Evolutionary conservation across 495 filamentous ascomycete species (phyloP), one percentile per base, ranked within the genome.

Genomic region (Pseudotulostoma volvatum): DNA sequence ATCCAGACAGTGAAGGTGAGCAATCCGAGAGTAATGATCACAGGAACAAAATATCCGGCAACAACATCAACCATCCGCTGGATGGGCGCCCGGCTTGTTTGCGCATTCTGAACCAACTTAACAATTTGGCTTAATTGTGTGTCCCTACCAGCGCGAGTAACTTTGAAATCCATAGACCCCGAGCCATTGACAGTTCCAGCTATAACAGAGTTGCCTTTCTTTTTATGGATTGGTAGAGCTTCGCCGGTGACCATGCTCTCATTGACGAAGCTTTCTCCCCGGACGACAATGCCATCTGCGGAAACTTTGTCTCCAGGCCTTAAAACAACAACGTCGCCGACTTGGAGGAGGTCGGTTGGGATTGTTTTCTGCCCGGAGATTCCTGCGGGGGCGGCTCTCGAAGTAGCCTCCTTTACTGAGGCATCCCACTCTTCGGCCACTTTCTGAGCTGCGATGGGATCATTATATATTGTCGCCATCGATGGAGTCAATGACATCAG

Each of bases 231-330:
- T 0, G 88, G 86, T 63, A 93, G 80, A 2, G 88, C 79, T 61
- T 99, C 90, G 38, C 90, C 90, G 9, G 92, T 99, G 31, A 99
- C 86, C 92, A 96, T 96, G 51, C 84, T 93, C 55, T 99, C 90
- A 48, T 99, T 85, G 31, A 96, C 74, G 51, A 88, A 94, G 17
- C 82, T 87, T 58, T 95, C 84, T 7, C 90, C 90, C 18, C 77
- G 68, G 33, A 85, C 82, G 34, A 99, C 74, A 23, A 73, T 68
- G 15, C 90, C 90, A 55, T 99, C 90, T 0, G 88, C 92, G 2
- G 90, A 87, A 35, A 99, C 84, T 55, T 95, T 96, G 56, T 96
- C 92, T 38, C 90, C 90, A 1, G 90, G 90, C 37, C 81, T 80
- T 9, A 99, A 71, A 38, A 96, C 73, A 36, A 99, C 84, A 36